Base-by-base conservation (phyloP, 2,329 filamentous ascomycete genomes). In the Exophiala phaeomuriformis region DNA sequence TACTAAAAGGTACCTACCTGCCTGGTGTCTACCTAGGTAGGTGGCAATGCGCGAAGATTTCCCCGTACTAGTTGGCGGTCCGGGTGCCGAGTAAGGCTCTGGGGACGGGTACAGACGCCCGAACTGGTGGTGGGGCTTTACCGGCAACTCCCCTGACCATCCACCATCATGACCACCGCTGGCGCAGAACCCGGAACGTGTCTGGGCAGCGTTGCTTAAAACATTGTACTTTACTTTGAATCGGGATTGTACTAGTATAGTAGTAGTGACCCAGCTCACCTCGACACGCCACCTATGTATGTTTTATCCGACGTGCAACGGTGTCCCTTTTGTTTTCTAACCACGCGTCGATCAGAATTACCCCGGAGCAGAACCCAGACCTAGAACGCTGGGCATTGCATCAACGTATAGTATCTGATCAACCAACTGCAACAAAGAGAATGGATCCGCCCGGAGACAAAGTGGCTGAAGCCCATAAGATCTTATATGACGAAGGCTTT, bases 401-500 rank as follows among this genome's bases (percentile, higher is more conserved):
- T 19, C 19, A 19, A 19, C 19, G 19, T 19, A 19, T 19, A n/a
- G 9, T 12, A 31, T 43, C 9, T 6, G 5, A 27, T 8, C 41
- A 43, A 8, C 41, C 27, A n/a, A 7, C 7, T 29, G 5, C 19
- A 8, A 27, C 9, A 8, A 43, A 41, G 6, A 41, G 5, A 28
- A 43, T 30, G 28, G 19, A 6, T 28, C 12, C 28, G 29, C 19
- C 4, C 4, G 40, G 41, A n/a, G 49, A 61, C 43, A 56, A 55
- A 32, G 50, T 57, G 43, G 56, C 56, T 27, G 52, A 62, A 50
- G 61, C 61, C 7, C 75, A 83, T 69, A 75, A 79, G 61, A 69
- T 76, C 46, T 73, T 84, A 43, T 85, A 81, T 68, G 76, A 81
- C 4, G 75, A 79, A 59, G 82, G 82, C 35, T 71, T 85, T 51